These are phyloP conservation scores for Schizonepeta tenuifolia DNA, from an alignment of 257 asterid genomes.

Conservation along the genomic window DNA sequence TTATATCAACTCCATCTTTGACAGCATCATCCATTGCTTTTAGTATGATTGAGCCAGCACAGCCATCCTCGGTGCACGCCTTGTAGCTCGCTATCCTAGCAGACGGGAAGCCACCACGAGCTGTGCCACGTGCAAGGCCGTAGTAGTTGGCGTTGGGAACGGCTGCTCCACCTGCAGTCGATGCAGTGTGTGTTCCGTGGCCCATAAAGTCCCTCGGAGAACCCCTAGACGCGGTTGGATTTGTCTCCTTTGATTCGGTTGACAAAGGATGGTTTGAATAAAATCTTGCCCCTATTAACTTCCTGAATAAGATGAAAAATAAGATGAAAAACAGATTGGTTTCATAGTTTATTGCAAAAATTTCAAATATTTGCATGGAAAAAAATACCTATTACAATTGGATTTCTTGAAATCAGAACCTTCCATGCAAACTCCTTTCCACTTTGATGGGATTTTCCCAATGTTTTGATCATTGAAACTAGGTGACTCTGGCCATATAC, in stretches of 20 bases:
- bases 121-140: slow-evolving; percentile 65
- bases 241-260: slow-evolving; percentile 11
- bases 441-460: slow-evolving; percentile 67
- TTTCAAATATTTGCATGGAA: background rate
- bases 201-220: slow-evolving; percentile 68
- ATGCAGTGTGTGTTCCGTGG: slow-evolving; percentile 80
- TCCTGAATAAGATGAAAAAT: slow-evolving; percentile 41
- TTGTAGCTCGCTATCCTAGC: slow-evolving; percentile 76
- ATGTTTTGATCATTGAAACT: slow-evolving; percentile 62
- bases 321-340: background rate
- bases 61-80: slow-evolving; percentile 57
- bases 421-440: slow-evolving; percentile 90
- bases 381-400: slow-evolving; percentile 65
- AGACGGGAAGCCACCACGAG: slow-evolving; percentile 68
- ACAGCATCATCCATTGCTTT: slow-evolving; percentile 79
- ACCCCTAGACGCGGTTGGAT: slow-evolving; percentile 24
- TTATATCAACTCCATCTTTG: slow-evolving; percentile 74
- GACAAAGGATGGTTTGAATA: slow-evolving; percentile 39
- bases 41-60: slow-evolving; percentile 53
- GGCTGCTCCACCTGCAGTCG: slow-evolving; percentile 59
- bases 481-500: slow-evolving; percentile 88
- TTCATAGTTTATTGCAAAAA: background rate
- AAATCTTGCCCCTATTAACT: slow-evolving; percentile 75
- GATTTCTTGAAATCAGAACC: slow-evolving; percentile 57
- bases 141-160: slow-evolving; percentile 62